Evolutionary conservation across 179 eudicot species (phyloP), one percentile per base, ranked within the genome.

Genomic region (Sideroxylon spinosum): DNA sequence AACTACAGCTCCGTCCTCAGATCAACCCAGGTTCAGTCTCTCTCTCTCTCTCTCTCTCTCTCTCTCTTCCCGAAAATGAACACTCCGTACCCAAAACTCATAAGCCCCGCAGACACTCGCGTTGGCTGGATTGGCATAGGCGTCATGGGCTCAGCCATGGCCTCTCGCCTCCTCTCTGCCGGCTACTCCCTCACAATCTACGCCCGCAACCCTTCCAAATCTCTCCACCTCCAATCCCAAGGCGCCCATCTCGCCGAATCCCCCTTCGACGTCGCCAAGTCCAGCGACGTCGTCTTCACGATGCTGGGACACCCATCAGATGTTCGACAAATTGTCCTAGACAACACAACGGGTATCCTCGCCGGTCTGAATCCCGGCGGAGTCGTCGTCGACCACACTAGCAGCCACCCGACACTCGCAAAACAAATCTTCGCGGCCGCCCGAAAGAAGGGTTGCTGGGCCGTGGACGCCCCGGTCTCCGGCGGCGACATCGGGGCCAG

Each of bases 221-320:
- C 92, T 68, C 46, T 62, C 48, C 71, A 70, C 10, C 92, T 93
- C 77, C 86, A 83, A 65, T 82, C 92, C 78, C 89, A 77, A 44
- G 95, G 95, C 16, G 97, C 95, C 71, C 78, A 26, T 4, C 85
- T 93, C 55, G 89, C 85, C 56, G 19, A 76, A 20, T 88, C 93
- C 57, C 93, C 88, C 0, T 73, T 84, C 22, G 70, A 75, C 9
- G 76, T 93, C 23, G 97, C 92, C 37, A 49, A 67, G 44, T 9
- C 81, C 9, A 72, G 84, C 16, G 89, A 93, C 64, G 78, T 93
- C 11, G 80, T 93, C 29, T 93, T 93, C 87, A 93, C 98, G 57
- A 94, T 94, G 98, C 61, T 94, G 44, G 95, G 97, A 64, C 97
- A 90, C 91, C 95, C 98, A 17, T 80, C 88, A 68, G 97, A 94